Percentiles rank a stretch among this genome's conserved stretches.
Evolutionary conservation across 225 moss, liverwort and hornwort species (phyloP).

Genomic region (Lunularia cruciata): DNA sequence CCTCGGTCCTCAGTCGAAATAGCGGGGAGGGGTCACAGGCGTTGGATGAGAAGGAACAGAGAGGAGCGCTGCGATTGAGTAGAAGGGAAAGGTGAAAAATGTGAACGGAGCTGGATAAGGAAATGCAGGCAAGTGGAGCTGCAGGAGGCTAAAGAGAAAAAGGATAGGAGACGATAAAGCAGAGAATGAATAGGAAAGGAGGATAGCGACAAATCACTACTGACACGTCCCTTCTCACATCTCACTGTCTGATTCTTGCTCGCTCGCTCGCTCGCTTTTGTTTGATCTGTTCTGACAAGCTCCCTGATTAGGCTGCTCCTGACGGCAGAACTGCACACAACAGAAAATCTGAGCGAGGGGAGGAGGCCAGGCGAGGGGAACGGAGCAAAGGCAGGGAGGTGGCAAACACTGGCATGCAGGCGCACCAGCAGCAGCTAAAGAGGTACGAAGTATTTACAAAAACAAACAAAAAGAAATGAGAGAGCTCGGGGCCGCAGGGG

Average conservation of each 20-base stretch:
- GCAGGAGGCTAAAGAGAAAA: neutral
- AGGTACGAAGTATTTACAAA: neutral
- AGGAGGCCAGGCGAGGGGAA: neutral
- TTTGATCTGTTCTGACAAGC: neutral
- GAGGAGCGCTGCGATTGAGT: too few species aligned
- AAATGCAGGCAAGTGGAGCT: too few species aligned
- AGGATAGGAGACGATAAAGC: neutral
- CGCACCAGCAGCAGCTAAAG: neutral
- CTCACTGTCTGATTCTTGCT: neutral
- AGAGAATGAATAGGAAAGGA: neutral
- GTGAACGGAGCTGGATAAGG: too few species aligned
- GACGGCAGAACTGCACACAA: neutral
- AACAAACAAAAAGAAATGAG: neutral
- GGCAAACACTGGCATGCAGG: neutral
- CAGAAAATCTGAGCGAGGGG: neutral
- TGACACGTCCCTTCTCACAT: neutral
- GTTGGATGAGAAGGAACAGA: too few species aligned
- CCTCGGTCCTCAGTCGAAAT: too few species aligned
- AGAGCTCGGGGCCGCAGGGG: neutral
- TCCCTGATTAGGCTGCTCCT: slow-evolving; percentile 1
- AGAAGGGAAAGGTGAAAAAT: neutral
- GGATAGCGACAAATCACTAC: neutral
- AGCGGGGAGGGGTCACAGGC: too few species aligned
- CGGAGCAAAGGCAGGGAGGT: neutral
- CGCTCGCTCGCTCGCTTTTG: neutral